These are phyloP conservation scores for Solanum sparsipilum DNA, from an alignment of 257 asterid species.

Conservation along the genomic window DNA sequence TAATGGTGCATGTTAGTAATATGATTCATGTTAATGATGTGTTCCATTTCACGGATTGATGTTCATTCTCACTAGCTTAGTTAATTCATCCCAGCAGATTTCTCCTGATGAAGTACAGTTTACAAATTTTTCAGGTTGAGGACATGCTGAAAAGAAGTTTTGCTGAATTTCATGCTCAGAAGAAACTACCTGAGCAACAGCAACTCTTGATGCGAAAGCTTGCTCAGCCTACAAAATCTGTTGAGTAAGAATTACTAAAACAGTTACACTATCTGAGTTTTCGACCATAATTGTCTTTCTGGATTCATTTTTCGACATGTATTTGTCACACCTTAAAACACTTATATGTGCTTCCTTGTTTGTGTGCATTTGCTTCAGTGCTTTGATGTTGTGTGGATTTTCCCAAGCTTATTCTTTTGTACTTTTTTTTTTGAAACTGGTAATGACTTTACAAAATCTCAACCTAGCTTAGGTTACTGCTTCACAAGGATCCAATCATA, in stretches of 20 bases:
- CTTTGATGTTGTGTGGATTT: not conserved
- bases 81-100: not conserved
- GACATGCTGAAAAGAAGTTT: conserved; percentile 99
- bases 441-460: not conserved
- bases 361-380: not conserved
- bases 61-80: not conserved
- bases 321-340: not conserved
- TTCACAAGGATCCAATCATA: not conserved
- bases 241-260: conserved; percentile 60
- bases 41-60: not conserved
- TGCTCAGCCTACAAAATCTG: conserved; percentile 58
- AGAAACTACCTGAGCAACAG: conserved; percentile 88
- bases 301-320: not conserved
- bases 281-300: not conserved
- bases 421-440: not conserved
- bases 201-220: conserved; percentile 75
- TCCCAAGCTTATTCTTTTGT: not conserved
- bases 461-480: not conserved
- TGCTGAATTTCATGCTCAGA: conserved; percentile 98
- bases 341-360: not conserved
- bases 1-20: not conserved
- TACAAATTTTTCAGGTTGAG: conserved; percentile 58
- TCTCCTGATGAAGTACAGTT: not conserved
- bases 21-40: not conserved
- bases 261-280: not conserved